These are phyloP conservation scores for Coffea eugenioides DNA, from an alignment of 257 asterid species.

Conservation along the genomic window DNA sequence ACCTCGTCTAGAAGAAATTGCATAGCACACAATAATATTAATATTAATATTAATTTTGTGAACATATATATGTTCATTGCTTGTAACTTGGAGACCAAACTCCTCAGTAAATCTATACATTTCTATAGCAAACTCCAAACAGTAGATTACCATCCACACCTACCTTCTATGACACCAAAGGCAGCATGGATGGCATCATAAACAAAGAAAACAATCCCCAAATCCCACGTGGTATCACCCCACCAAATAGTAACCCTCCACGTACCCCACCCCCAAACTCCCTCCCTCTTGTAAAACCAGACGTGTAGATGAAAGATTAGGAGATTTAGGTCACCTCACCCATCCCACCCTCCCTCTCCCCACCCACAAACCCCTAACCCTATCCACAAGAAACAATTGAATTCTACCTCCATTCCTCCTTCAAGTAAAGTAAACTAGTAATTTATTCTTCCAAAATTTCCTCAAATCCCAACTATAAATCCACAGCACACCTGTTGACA, in stretches of 20 bases:
- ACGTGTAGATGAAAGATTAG: conserved; percentile 59
- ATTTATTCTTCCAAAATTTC: background rate
- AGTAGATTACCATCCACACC: conserved; percentile 46
- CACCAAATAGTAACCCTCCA: conserved; percentile 14
- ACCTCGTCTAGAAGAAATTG: background rate
- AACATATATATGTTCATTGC: background rate
- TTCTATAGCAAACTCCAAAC: background rate
- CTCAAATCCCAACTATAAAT: conserved; percentile 2
- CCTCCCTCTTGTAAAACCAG: conserved; percentile 18
- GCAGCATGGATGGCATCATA: background rate
- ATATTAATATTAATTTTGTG: background rate
- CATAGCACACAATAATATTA: background rate
- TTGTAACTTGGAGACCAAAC: background rate
- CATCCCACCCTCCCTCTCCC: conserved; percentile 11
- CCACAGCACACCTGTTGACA: background rate
- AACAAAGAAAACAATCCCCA: background rate
- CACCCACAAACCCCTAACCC: background rate
- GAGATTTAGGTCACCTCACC: conserved; percentile 47
- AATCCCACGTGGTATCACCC: background rate
- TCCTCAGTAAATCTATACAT: background rate
- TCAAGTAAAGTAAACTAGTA: background rate
- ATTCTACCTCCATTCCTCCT: background rate
- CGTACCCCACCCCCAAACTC: background rate
- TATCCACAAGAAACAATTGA: background rate
- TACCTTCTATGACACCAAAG: conserved; percentile 12